A percentile compares a stretch with the other conserved stretches of the same genome.
These are phyloP conservation scores for Osmozyma mogii DNA, from an alignment of 805 yeast genomes.

Conservation along the genomic window DNA sequence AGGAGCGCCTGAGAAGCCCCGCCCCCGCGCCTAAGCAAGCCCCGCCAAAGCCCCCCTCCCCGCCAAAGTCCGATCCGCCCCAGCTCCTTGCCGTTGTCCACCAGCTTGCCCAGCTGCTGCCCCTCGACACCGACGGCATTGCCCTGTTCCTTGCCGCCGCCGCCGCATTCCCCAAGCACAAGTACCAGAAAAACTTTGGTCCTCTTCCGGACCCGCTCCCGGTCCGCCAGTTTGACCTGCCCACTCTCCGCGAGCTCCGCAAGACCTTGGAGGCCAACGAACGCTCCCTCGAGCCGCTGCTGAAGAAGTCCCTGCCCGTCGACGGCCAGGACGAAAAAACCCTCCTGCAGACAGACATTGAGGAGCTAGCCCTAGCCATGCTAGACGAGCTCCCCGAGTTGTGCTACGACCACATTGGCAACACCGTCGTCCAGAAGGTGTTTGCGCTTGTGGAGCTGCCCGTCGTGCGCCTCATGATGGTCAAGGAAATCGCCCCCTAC, in stretches of 20 bases:
- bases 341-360: constrained; percentile 63
- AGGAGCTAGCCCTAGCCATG: constrained; percentile 77
- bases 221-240: constrained; percentile 75
- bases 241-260: constrained; percentile 78
- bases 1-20: constrained; percentile 1
- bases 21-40: background rate
- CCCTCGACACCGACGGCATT: constrained; percentile 14
- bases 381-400: constrained; percentile 82
- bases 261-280: constrained; percentile 42
- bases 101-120: too few relatives aligned
- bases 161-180: constrained; percentile 32
- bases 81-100: too few relatives aligned
- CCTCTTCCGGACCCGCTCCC: constrained; percentile 69
- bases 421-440: constrained; percentile 89
- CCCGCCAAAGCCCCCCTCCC: constrained; percentile 1
- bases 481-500: constrained; percentile 67
- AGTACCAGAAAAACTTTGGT: constrained; percentile 51
- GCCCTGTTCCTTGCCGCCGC: constrained; percentile 37
- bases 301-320: constrained; percentile 2
- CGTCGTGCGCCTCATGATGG: constrained; percentile 70
- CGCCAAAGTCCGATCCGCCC: background rate
- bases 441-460: constrained; percentile 62
- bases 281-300: constrained; percentile 2
- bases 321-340: constrained; percentile 13
- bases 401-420: constrained; percentile 89